Conservation (phyloP, 2,329 filamentous ascomycete species). For the Cyanodermella asteris region DNA sequence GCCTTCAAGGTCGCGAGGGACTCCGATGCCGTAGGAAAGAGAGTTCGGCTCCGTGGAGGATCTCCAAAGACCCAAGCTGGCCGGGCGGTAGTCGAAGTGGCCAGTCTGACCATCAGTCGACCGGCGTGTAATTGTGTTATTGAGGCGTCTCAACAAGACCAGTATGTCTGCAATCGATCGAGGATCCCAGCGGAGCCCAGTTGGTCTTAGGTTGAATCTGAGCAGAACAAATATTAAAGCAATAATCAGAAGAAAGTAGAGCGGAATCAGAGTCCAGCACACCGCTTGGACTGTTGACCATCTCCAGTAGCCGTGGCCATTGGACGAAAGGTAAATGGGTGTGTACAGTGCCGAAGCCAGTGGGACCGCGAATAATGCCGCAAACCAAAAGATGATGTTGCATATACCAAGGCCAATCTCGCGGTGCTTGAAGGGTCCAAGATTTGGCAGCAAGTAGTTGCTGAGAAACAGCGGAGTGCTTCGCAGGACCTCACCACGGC, state of each 20-base stretch:
- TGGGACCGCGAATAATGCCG: slow-evolving; percentile 59
- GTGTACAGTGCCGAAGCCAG: slow-evolving; percentile 60
- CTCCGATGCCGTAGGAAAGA: too few relatives aligned
- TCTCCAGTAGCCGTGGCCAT: slow-evolving; percentile 39
- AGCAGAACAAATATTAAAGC: slow-evolving; percentile 36
- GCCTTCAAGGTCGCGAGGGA: too few relatives aligned
- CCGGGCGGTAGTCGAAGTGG: slow-evolving; percentile 1
- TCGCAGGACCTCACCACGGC: slow-evolving; percentile 42
- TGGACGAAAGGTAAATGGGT: slow-evolving; percentile 37
- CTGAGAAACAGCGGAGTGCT: slow-evolving; percentile 35
- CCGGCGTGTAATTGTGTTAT: too few relatives aligned
- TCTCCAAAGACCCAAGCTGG: too few relatives aligned
- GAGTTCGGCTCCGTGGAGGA: too few relatives aligned
- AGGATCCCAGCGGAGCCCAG: slow-evolving; percentile 70
- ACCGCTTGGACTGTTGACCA: slow-evolving; percentile 64
- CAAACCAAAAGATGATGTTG: slow-evolving; percentile 51
- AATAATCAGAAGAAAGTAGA: slow-evolving; percentile 47
- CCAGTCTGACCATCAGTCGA: slow-evolving; percentile 1
- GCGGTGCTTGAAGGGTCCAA: slow-evolving; percentile 45
- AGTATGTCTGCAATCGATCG: slow-evolving; percentile 63
- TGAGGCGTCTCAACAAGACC: slow-evolving; percentile 50
- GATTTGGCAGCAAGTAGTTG: slow-evolving; percentile 46
- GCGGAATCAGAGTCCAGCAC: slow-evolving; percentile 52
- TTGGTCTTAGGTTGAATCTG: slow-evolving; percentile 43
- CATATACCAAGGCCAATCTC: slow-evolving; percentile 45